Evolutionary conservation across 345 rosid species (phyloP).

Genomic region (Lepidium africanum): DNA sequence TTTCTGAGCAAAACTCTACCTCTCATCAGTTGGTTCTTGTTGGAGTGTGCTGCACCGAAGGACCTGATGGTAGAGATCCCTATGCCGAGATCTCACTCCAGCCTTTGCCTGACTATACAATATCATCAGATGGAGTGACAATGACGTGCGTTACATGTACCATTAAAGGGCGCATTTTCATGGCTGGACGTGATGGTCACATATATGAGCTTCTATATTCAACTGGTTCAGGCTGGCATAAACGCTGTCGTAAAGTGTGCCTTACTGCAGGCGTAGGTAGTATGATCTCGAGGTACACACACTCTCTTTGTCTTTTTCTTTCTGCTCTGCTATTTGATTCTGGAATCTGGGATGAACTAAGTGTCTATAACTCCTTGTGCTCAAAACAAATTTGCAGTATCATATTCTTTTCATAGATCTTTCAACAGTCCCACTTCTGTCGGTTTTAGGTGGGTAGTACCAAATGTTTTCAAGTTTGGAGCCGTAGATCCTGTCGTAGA

Average conservation of each 20-base stretch:
- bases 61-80: slow-evolving; percentile 81
- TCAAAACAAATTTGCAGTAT: background rate
- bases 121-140: slow-evolving; percentile 88
- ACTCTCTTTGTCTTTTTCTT: background rate
- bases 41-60: slow-evolving; percentile 87
- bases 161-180: slow-evolving; percentile 79
- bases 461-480: slow-evolving; percentile 90
- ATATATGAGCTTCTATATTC: slow-evolving; percentile 79
- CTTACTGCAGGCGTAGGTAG: slow-evolving; percentile 93
- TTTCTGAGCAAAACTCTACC: background rate
- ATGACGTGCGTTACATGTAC: slow-evolving; percentile 85
- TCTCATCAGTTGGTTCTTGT: slow-evolving; percentile 81
- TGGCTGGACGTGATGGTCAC: slow-evolving; percentile 94
- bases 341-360: background rate
- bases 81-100: slow-evolving; percentile 87
- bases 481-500: slow-evolving; percentile 88
- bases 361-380: background rate
- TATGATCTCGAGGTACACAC: slow-evolving; percentile 73
- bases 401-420: background rate
- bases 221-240: slow-evolving; percentile 89
- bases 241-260: slow-evolving; percentile 88
- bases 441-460: slow-evolving; percentile 86
- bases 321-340: background rate
- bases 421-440: background rate
- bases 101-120: slow-evolving; percentile 79